Conservation (phyloP, 2,329 filamentous ascomycete species). For the Colletotrichum sp. region DNA sequence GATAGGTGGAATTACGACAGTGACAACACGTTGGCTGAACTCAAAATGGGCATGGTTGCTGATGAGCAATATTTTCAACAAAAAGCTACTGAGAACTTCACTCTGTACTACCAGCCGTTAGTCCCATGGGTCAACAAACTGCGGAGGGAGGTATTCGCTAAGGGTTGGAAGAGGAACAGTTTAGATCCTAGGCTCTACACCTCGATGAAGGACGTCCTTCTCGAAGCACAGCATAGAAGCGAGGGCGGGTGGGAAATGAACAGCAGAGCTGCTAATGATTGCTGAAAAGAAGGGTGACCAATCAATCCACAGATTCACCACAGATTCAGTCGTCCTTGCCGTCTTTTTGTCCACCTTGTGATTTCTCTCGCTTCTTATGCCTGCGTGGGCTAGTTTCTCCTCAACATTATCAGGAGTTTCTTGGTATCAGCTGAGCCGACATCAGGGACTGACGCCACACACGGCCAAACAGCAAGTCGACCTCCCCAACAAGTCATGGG, state of each 20-base stretch:
- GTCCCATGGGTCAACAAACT: conserved; percentile 34
- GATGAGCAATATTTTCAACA: neutral
- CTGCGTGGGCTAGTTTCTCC: no score
- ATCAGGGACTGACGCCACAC: no score
- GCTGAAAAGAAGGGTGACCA: neutral
- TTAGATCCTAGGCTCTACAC: neutral
- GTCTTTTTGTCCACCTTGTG: no score
- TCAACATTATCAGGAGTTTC: no score
- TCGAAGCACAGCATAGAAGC: neutral
- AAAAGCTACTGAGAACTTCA: conserved; percentile 9
- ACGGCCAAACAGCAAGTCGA: no score
- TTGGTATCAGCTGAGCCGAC: no score
- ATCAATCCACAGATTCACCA: neutral
- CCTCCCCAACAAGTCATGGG: no score
- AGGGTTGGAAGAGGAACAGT: conserved; percentile 6
- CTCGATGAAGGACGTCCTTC: neutral
- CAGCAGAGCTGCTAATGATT: neutral
- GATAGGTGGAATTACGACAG: conserved; percentile 23
- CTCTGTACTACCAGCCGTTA: conserved; percentile 22
- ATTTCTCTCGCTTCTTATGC: no score
- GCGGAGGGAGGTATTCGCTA: conserved; percentile 31
- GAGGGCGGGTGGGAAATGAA: neutral
- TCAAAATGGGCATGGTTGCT: neutral
- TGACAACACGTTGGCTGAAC: neutral
- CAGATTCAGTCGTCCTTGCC: no score